These are phyloP conservation scores for Hypoxylon intermedium DNA, from an alignment of 495 filamentous ascomycete species.

Conservation along the genomic window DNA sequence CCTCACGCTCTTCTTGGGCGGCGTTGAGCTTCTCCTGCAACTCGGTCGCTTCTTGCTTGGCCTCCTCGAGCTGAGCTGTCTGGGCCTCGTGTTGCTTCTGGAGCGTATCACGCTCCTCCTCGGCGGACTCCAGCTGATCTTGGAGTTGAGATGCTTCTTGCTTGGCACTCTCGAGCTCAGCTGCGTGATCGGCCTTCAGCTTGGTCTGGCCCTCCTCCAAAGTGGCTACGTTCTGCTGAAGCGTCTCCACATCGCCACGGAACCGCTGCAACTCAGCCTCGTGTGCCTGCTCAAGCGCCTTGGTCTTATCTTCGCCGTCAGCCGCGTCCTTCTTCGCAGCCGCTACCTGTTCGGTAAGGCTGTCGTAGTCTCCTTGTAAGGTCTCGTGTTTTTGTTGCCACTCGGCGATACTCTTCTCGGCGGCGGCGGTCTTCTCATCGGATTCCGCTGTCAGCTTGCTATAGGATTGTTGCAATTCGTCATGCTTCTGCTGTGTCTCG, in stretches of 20 bases:
- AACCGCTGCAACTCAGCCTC: constrained; percentile 16
- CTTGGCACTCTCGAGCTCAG: constrained; percentile 26
- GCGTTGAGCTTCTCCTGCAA: constrained; percentile 12
- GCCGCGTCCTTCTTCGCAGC: constrained; percentile 17
- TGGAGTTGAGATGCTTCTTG: constrained; percentile 27
- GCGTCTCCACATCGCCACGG: constrained; percentile 18
- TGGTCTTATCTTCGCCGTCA: constrained; percentile 19
- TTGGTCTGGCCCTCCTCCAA: constrained; percentile 18
- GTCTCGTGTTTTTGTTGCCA: constrained; percentile 30
- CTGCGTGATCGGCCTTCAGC: constrained; percentile 19
- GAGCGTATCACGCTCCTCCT: constrained; percentile 15
- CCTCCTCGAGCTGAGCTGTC: constrained; percentile 15
- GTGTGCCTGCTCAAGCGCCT: constrained; percentile 24
- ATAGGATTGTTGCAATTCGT: constrained; percentile 19
- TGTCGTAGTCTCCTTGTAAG: constrained; percentile 13
- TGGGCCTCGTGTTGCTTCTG: constrained; percentile 20
- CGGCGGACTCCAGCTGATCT: constrained; percentile 13
- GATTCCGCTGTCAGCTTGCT: constrained; percentile 9
- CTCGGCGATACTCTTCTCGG: constrained; percentile 15
- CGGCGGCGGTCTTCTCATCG: constrained; percentile 10
- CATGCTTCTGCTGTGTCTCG: constrained; percentile 24
- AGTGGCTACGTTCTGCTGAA: constrained; percentile 18
- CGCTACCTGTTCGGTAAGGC: constrained; percentile 11
- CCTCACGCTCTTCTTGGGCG: constrained; percentile 9
- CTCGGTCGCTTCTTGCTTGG: constrained; percentile 17